Base-by-base conservation (phyloP, 495 filamentous ascomycete genomes). In the Amorphotheca resinae region DNA sequence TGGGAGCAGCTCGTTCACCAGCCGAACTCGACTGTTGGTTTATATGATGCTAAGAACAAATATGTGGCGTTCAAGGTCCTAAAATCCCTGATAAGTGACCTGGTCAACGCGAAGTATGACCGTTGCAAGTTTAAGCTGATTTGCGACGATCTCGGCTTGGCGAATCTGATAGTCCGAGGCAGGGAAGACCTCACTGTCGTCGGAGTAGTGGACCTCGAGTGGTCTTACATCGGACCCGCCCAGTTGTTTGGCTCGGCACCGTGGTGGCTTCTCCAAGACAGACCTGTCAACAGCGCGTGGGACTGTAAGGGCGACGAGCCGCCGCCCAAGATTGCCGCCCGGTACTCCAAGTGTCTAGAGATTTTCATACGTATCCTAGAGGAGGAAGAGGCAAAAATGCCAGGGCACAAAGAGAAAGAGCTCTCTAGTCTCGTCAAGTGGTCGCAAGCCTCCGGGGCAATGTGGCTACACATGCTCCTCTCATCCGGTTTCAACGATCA, bases 401-500 rank as follows among this genome's bases (percentile, higher is more conserved):
- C 53, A 26, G 54, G 25, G 11, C 40, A 38, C 12, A 14, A 55
- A 15, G 42, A 54, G 9, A 56, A 31, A 52, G 59, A 57, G 42
- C 46, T 61, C 42, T 59, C 58, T n/a, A 48, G 36, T 33, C 56
- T 64, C 26, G 50, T 64, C 9, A 52, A 21, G 42, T 31, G 42
- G 36, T 45, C 42, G 25, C 25, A 45, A 31, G 33, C 11, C 31
- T 59, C 58, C 4, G 56, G 56, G 20, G 58, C 56, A 26, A 63
- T 63, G 58, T 63, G 59, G 58, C 31, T 59, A 9, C 53, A 62
- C 45, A 59, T 62, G 53, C 48, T 58, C 2, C 50, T 62, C 25
- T 57, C 48, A 36, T 52, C 45, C 40, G 59, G 57, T 32, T 63
- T 63, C 33, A 59, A 55, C 26, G 3, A 38, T 17, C 51, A 59